These are phyloP conservation scores for Rhynchospora tenuis DNA, from an alignment of 176 grass and related monocot species.

Conservation along the genomic window DNA sequence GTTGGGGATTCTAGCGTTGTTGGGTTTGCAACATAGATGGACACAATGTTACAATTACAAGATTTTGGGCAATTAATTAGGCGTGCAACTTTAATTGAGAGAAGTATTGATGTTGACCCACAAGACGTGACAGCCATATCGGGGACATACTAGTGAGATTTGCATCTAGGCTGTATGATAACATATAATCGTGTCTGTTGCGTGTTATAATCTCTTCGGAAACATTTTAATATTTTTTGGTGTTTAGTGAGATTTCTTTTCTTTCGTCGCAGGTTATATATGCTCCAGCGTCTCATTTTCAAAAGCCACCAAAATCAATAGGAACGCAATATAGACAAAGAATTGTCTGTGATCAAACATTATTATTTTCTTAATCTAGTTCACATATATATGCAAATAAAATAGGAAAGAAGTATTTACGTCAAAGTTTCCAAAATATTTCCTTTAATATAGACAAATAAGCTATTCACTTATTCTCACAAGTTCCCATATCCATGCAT, in stretches of 20 bases:
- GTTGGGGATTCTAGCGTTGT: not conserved
- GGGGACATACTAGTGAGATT: conserved; percentile 3
- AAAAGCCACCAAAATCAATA: too few relatives aligned
- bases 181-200: not conserved
- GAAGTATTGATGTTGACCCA: conserved; percentile 4
- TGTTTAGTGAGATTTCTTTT: not conserved
- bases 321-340: too few relatives aligned
- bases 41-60: not conserved
- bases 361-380: too few relatives aligned
- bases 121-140: not conserved
- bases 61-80: not conserved
- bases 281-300: too few relatives aligned
- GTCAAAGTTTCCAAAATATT: too few relatives aligned
- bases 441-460: too few relatives aligned
- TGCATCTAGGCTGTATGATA: not conserved
- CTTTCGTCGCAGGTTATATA: too few relatives aligned
- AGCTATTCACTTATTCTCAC: too few relatives aligned
- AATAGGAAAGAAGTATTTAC: too few relatives aligned
- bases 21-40: not conserved
- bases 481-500: too few relatives aligned
- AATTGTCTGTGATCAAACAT: too few relatives aligned
- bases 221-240: not conserved
- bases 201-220: not conserved
- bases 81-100: conserved; percentile 10
- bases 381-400: too few relatives aligned